Base-by-base conservation (phyloP, 73 alveolate species). In the Loxodes magnus region DNA sequence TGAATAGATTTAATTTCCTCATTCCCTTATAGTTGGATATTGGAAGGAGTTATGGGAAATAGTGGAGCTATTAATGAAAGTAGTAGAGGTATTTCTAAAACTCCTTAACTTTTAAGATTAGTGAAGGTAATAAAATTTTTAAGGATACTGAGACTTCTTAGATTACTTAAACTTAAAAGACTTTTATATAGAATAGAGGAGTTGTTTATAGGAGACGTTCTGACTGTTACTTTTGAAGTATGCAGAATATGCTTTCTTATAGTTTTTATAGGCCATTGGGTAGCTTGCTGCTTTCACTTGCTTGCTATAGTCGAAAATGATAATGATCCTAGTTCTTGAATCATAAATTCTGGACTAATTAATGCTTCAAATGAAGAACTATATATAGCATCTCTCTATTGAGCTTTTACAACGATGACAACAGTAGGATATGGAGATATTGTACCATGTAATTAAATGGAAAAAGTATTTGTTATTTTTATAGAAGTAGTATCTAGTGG, bases 381-480 rank as follows among this genome's bases (percentile, higher is more conserved):
- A 35, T 80, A 80, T 54, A 44, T 80, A 5, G 55, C 86, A 21
- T 56, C 94, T 1, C 26, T 80, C 4, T 80, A 80, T 48, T 80
- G 86, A 74, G 86, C 82, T 12, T 74, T 67, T 5, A 69, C 80
- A n/a, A 68, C 86, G n/a, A 80, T 69, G 82, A 61, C 64, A 25
- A 80, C 89, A 9, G 80, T 80, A 12, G 94, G 89, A 21, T 80
- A 80, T 41, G 94, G 94, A 3, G 94, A 80, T 50, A 43, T 74
- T 4, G 28, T 56, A 1, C 85, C 89, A 24, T 28, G 51, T 23
- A 75, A 64, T 4, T 48, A 63, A 14, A 27, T 46, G 26, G 94
- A 80, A 44, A 74, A 71, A 38, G 16, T 74, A 2, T 80, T 59
- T 61, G 81, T 64, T 4, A 64, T 74, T 33, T 67, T 74, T 49